These are phyloP conservation scores for Blastobotrys arbuscula DNA, from an alignment of 1,139 yeast species.

Conservation along the genomic window DNA sequence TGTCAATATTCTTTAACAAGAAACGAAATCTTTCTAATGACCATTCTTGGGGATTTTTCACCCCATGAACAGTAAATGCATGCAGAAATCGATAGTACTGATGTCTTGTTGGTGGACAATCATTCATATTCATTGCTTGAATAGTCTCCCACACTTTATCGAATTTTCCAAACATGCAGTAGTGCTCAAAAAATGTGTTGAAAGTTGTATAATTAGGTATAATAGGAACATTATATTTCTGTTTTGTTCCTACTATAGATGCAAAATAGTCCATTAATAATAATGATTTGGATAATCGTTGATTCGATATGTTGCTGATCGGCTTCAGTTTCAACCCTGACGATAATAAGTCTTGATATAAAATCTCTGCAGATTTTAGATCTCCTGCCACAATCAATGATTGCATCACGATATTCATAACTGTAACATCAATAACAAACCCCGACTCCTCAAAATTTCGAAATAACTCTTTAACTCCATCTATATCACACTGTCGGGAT, in stretches of 20 bases:
- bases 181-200: slow-evolving; percentile 16
- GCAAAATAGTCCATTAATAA: slow-evolving; percentile 18
- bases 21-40: slow-evolving; percentile 5
- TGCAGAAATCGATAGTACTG: slow-evolving; percentile 7
- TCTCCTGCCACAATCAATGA: slow-evolving; percentile 16
- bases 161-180: slow-evolving; percentile 11
- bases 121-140: slow-evolving; percentile 6
- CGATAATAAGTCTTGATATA: slow-evolving; percentile 2
- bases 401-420: slow-evolving; percentile 18
- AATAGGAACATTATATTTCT: slow-evolving; percentile 17
- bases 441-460: slow-evolving; percentile 15
- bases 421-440: slow-evolving; percentile 16
- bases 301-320: background rate
- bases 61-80: background rate
- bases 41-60: slow-evolving; percentile 6
- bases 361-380: slow-evolving; percentile 9
- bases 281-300: slow-evolving; percentile 14
- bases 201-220: slow-evolving; percentile 18
- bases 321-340: slow-evolving; percentile 2
- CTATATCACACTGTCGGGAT: slow-evolving; percentile 15
- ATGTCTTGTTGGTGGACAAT: slow-evolving; percentile 7
- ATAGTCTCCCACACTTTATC: slow-evolving; percentile 8
- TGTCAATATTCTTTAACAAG: background rate
- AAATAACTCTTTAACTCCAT: slow-evolving; percentile 17
- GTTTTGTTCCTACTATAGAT: background rate